Base-by-base conservation (phyloP, 208 protist genomes). In the Balamuthia mandrillaris region DNA sequence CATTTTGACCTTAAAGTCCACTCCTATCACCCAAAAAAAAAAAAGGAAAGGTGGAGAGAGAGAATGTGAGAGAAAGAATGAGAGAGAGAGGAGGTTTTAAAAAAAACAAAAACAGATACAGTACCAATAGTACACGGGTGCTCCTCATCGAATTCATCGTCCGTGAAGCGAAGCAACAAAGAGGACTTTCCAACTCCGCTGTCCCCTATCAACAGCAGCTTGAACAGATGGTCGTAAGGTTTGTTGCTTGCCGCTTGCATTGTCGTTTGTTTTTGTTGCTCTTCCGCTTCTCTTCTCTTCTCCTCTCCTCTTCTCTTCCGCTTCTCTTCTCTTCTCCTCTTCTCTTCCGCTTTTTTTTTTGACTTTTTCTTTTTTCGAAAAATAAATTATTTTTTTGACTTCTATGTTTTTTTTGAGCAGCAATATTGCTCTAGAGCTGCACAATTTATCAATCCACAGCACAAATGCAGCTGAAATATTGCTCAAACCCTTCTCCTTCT, bases 1-100 rank as follows among this genome's bases (percentile, higher is more conserved):
- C 9, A 41, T 81, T 24, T 81, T 81, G 54, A 81, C 74, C 47
- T 81, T 81, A 51, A 81, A 81, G 42, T 81, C 74, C 12, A 81
- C 74, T 21, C 74, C 65, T 75, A 9, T 31, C 3, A 24, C 21
- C 14, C 21, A 54, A 24, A 54, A 14, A 54, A 14, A 18, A 24
- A 24, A 18, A 18, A 54, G 18, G 14, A 16, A n/a, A 6, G 27
- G 6, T 5, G 21, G 21, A 41, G 9, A 24, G 21, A 6, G n/a
- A 10, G 35, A 3, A 49, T 74, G 37, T 45, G 44, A 3, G 44
- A 70, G 14, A 70, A 31, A 12, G 14, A 14, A 18, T 21, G 14
- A 10, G 47, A 52, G 14, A 29, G 1, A 27, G 2, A 35, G 24
- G 52, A 18, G 56, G 27, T 33, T 33, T 3, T 21, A 60, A 12